Evolutionary conservation across 2,329 filamentous ascomycete genomes (phyloP).

Genomic region (Phialophora expanda): DNA sequence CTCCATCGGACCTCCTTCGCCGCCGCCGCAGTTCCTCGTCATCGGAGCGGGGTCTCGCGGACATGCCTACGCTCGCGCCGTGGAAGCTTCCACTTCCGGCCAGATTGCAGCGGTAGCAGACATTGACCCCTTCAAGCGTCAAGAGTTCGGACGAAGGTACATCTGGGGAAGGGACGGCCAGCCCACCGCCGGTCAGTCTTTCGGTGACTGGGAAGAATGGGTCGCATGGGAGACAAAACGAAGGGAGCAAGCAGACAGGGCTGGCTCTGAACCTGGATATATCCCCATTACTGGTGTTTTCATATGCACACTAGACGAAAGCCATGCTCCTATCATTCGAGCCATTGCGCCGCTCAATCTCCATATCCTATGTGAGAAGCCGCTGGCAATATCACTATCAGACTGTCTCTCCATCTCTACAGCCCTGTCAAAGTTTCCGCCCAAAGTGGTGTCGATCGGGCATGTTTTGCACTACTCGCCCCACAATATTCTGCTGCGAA

Average conservation of each 20-base stretch:
- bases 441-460: conserved; percentile 80
- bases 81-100: conserved; percentile 54
- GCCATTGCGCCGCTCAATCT: conserved; percentile 71
- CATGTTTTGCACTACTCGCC: conserved; percentile 93
- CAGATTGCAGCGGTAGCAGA: conserved; percentile 81
- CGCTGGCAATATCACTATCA: conserved; percentile 76
- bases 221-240: conserved; percentile 68
- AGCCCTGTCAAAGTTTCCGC: conserved; percentile 36
- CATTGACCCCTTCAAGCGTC: conserved; percentile 76
- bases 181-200: conserved; percentile 68
- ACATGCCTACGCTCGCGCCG: conserved; percentile 72
- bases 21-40: conserved; percentile 64
- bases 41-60: conserved; percentile 84
- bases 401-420: conserved; percentile 68
- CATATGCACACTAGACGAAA: conserved; percentile 82
- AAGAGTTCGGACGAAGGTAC: conserved; percentile 70
- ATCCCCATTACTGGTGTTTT: conserved; percentile 62
- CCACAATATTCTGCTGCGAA: conserved; percentile 83
- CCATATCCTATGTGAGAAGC: conserved; percentile 95
- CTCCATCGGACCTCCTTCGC: conserved; percentile 25
- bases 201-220: conserved; percentile 75
- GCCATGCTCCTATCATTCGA: conserved; percentile 80
- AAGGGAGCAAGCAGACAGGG: conserved; percentile 58
- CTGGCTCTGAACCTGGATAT: conserved; percentile 56
- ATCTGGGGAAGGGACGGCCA: conserved; percentile 67